These are phyloP conservation scores for Yamadazyma olivae DNA, from an alignment of 805 yeast genomes.

Conservation along the genomic window DNA sequence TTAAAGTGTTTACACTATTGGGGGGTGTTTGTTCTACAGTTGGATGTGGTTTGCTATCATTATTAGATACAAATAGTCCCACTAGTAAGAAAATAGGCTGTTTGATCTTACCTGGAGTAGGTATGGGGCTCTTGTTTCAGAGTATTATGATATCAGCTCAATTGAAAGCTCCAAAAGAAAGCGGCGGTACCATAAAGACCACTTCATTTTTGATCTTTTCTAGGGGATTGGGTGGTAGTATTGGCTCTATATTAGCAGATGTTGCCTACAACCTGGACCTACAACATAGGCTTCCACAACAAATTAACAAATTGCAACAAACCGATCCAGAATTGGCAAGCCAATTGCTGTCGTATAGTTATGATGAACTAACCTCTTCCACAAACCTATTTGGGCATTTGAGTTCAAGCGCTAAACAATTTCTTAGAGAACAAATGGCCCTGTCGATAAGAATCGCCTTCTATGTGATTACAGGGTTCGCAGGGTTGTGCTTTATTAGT, in stretches of 20 bases:
- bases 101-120: slow-evolving; percentile 45
- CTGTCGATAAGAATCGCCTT: slow-evolving; percentile 37
- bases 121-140: slow-evolving; percentile 48
- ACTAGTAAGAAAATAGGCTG: slow-evolving; percentile 39
- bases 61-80: slow-evolving; percentile 39
- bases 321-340: slow-evolving; percentile 5
- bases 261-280: slow-evolving; percentile 9
- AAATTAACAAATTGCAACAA: slow-evolving; percentile 7
- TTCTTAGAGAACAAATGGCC: slow-evolving; percentile 29
- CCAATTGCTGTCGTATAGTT: background rate
- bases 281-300: slow-evolving; percentile 6
- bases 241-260: slow-evolving; percentile 29
- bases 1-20: slow-evolving; percentile 39
- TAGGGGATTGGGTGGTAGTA: slow-evolving; percentile 45
- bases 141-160: slow-evolving; percentile 43
- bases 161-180: slow-evolving; percentile 47
- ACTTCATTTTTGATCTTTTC: slow-evolving; percentile 44
- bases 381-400: slow-evolving; percentile 10
- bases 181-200: slow-evolving; percentile 48
- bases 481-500: slow-evolving; percentile 25
- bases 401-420: slow-evolving; percentile 20
- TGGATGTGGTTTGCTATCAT: slow-evolving; percentile 42
- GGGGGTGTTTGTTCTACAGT: slow-evolving; percentile 23
- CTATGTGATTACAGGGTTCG: slow-evolving; percentile 37
- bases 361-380: slow-evolving; percentile 1